phyloP scores from a whole-genome alignment of 768 basidiomycete species.

The Xanthoconium purpureum region DNA sequence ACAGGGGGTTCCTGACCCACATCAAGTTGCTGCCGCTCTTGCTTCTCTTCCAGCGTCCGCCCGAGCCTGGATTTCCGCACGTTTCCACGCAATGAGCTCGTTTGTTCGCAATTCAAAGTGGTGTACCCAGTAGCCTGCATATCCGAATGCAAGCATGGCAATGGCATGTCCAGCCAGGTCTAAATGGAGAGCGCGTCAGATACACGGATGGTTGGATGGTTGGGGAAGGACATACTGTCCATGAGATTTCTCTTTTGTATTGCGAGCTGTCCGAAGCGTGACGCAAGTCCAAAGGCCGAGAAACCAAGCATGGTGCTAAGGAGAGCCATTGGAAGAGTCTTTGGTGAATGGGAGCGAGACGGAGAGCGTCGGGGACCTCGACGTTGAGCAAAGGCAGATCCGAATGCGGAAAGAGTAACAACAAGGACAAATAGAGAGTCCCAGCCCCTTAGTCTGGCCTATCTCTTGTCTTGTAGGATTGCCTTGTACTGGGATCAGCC shows the following conservation, averaged over 20 bases:
- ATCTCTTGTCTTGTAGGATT: background rate
- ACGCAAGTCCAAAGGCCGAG: constrained; percentile 77
- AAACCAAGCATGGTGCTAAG: constrained; percentile 72
- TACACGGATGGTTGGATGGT: background rate
- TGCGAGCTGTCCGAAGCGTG: constrained; percentile 82
- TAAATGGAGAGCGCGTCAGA: constrained; percentile 28
- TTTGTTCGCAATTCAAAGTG: constrained; percentile 61
- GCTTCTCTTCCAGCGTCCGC: constrained; percentile 25
- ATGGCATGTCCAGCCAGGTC: constrained; percentile 72
- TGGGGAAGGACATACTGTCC: constrained; percentile 56
- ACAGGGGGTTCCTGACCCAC: background rate
- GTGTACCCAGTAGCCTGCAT: constrained; percentile 72
- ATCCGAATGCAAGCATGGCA: constrained; percentile 68
- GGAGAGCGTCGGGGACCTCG: constrained; percentile 6
- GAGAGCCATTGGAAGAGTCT: constrained; percentile 49
- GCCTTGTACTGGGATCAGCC: background rate
- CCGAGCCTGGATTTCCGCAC: constrained; percentile 54
- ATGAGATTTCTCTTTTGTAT: constrained; percentile 79
- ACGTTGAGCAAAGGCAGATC: background rate
- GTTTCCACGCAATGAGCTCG: constrained; percentile 61
- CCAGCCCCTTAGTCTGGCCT: background rate
- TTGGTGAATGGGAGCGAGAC: constrained; percentile 1
- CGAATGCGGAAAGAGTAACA: constrained; percentile 16
- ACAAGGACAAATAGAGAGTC: constrained; percentile 25
- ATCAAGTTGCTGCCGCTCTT: constrained; percentile 20